phyloP scores from a whole-genome alignment of 2,329 filamentous ascomycete species.

The Nectriaceae sp. region DNA sequence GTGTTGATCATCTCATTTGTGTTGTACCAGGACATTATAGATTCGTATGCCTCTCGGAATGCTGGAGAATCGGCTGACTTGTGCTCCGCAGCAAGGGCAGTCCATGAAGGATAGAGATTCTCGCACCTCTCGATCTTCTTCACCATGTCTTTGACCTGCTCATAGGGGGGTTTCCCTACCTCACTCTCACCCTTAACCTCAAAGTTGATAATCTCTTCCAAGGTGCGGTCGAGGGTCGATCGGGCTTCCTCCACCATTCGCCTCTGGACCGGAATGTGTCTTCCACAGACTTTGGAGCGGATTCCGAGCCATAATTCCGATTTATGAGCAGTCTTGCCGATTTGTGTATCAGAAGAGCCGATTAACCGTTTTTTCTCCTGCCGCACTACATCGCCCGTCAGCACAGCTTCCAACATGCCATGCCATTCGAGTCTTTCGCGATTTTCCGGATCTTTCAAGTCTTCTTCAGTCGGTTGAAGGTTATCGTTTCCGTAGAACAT shows the following conservation, averaged over 20 bases:
- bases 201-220: constrained; percentile 91
- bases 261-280: constrained; percentile 80
- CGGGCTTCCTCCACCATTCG: constrained; percentile 87
- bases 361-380: constrained; percentile 97
- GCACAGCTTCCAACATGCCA: constrained; percentile 91
- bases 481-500: constrained; percentile 92
- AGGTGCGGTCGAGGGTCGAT: constrained; percentile 66
- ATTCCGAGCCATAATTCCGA: constrained; percentile 87
- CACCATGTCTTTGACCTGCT: constrained; percentile 89
- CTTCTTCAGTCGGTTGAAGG: constrained; percentile 84
- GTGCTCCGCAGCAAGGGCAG: constrained; percentile 72
- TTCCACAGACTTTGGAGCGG: constrained; percentile 79
- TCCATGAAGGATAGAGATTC: constrained; percentile 78
- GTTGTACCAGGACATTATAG: constrained; percentile 95
- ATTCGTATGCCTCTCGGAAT: constrained; percentile 82
- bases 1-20: constrained; percentile 96
- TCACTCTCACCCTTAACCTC: constrained; percentile 93
- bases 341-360: constrained; percentile 65
- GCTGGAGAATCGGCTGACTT: constrained; percentile 73
- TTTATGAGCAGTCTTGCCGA: constrained; percentile 67
- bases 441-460: constrained; percentile 84
- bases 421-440: constrained; percentile 96
- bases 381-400: constrained; percentile 94
- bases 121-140: constrained; percentile 89
- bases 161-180: constrained; percentile 80